Evolutionary conservation across 805 yeast species (phyloP).

Genomic region (Ogataea trehaloabstinens): DNA sequence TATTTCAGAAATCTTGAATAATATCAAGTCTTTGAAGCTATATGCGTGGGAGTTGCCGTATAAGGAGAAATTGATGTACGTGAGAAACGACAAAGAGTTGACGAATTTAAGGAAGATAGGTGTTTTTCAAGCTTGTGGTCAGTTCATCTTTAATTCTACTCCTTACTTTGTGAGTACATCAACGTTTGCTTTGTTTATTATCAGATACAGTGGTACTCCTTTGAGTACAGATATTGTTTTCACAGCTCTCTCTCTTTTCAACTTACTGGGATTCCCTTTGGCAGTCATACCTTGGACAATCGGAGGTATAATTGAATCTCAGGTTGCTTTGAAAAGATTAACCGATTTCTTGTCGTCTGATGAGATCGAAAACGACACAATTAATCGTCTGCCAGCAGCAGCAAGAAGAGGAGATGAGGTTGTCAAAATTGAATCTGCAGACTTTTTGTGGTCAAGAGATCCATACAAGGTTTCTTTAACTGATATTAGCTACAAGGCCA

Average conservation of each 20-base stretch:
- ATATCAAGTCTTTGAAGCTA: constrained; percentile 86
- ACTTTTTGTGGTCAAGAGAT: constrained; percentile 75
- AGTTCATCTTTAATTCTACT: constrained; percentile 78
- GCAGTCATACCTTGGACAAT: constrained; percentile 91
- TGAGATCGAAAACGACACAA: constrained; percentile 74
- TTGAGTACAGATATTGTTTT: constrained; percentile 88
- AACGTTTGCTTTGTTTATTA: constrained; percentile 77
- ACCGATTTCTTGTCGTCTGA: constrained; percentile 67
- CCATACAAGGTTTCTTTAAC: constrained; percentile 70
- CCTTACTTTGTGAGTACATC: constrained; percentile 88
- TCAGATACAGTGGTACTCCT: constrained; percentile 53
- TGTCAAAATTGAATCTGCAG: constrained; percentile 60
- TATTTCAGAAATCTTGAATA: constrained; percentile 83
- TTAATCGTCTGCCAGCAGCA: constrained; percentile 49
- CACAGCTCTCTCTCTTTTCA: constrained; percentile 86
- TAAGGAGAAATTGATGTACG: constrained; percentile 65
- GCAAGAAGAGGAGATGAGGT: constrained; percentile 62
- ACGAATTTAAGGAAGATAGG: constrained; percentile 74
- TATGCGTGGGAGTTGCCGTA: constrained; percentile 96
- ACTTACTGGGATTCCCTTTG: constrained; percentile 85
- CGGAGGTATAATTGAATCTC: constrained; percentile 82
- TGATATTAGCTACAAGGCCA: constrained; percentile 59
- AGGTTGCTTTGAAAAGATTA: constrained; percentile 77
- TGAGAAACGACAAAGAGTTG: constrained; percentile 86
- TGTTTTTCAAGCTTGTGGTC: constrained; percentile 62